Conservation (phyloP, 345 rosid genomes). For the Nasturtium officinale region DNA sequence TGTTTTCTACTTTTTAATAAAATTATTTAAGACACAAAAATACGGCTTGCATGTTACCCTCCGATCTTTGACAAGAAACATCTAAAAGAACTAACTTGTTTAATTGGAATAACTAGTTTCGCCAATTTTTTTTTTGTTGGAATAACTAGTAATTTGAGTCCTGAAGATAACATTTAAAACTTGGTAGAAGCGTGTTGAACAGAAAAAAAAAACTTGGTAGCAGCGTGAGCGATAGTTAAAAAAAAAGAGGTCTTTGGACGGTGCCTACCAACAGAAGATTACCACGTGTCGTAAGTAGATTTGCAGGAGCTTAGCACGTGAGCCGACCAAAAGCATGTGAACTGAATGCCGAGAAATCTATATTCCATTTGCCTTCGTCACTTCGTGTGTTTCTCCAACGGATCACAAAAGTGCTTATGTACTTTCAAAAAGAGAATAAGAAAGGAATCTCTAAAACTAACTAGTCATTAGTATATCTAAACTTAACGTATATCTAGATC, state of each 20-base stretch:
- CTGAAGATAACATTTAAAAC: neutral
- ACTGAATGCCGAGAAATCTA: slow-evolving; percentile 32
- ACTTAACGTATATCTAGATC: too few relatives aligned
- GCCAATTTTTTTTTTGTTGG: too few relatives aligned
- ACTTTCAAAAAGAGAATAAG: slow-evolving; percentile 34
- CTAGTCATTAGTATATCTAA: too few relatives aligned
- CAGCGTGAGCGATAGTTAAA: too few relatives aligned
- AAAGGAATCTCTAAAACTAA: slow-evolving; percentile 43
- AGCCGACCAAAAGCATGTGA: slow-evolving; percentile 47
- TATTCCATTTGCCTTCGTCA: slow-evolving; percentile 45
- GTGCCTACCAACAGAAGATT: slow-evolving; percentile 33
- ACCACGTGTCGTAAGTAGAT: slow-evolving; percentile 13
- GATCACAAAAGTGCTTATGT: slow-evolving; percentile 27
- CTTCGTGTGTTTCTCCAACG: slow-evolving; percentile 31
- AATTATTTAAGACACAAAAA: too few relatives aligned
- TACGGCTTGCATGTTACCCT: neutral
- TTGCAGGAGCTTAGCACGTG: slow-evolving; percentile 32
- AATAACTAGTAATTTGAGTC: neutral
- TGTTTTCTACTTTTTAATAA: neutral
- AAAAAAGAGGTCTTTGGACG: slow-evolving; percentile 39
- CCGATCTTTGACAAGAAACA: neutral
- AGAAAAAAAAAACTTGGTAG: slow-evolving; percentile 25
- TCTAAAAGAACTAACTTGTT: neutral
- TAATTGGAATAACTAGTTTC: neutral
- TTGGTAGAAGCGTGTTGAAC: slow-evolving; percentile 17